Conservation (phyloP, 1,139 yeast genomes). For the Sugiyamaella sp. region DNA sequence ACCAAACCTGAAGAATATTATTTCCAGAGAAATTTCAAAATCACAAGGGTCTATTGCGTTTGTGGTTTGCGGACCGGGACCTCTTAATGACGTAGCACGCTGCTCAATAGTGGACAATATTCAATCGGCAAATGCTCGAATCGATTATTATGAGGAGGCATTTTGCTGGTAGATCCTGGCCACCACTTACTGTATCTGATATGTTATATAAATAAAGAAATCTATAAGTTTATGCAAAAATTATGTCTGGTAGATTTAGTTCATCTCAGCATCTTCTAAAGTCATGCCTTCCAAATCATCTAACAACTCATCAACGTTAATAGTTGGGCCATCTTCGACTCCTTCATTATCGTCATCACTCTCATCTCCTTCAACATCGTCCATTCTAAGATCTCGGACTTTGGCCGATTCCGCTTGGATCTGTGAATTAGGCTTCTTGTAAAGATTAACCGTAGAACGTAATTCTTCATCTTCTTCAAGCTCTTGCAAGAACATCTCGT, state of each 20-base stretch:
- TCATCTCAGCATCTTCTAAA: constrained; percentile 39
- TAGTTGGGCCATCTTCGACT: constrained; percentile 48
- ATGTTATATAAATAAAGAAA: background rate
- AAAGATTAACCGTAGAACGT: constrained; percentile 86
- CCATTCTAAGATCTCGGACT: constrained; percentile 47
- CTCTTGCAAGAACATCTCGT: constrained; percentile 94
- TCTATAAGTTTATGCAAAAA: constrained; percentile 12
- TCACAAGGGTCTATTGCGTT: constrained; percentile 27
- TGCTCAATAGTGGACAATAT: constrained; percentile 46
- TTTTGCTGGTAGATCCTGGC: constrained; percentile 39
- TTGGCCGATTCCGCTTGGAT: constrained; percentile 20
- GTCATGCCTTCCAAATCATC: constrained; percentile 92
- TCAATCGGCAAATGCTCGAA: constrained; percentile 28
- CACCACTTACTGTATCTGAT: background rate
- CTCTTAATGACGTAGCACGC: constrained; percentile 37
- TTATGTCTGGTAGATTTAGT: background rate
- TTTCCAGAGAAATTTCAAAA: constrained; percentile 13
- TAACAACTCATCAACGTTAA: constrained; percentile 45
- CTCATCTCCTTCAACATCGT: constrained; percentile 47
- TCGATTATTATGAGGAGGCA: constrained; percentile 45
- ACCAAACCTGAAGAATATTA: constrained; percentile 3
- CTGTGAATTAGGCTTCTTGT: constrained; percentile 56
- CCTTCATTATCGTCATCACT: constrained; percentile 32
- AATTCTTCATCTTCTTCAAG: constrained; percentile 96
- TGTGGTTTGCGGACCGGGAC: constrained; percentile 33